These are phyloP conservation scores for Hygrophorus russula DNA, from an alignment of 768 basidiomycete species.

Conservation along the genomic window DNA sequence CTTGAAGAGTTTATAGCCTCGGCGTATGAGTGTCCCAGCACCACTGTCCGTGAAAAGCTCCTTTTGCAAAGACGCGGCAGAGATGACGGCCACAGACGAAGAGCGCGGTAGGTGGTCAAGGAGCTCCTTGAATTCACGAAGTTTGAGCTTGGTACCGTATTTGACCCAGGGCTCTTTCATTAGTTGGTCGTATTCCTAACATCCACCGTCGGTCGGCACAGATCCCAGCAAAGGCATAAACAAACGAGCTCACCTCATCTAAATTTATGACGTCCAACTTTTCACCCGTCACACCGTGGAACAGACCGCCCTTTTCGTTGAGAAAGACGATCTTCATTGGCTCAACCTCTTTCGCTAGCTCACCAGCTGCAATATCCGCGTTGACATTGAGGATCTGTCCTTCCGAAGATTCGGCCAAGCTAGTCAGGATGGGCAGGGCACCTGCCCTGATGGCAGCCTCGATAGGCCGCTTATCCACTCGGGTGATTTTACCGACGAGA, in stretches of 20 bases:
- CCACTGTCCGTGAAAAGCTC: slow-evolving; percentile 98
- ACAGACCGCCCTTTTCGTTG: slow-evolving; percentile 97
- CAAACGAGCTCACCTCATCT: slow-evolving; percentile 59
- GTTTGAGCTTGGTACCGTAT: slow-evolving; percentile 96
- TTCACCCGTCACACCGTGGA: slow-evolving; percentile 95
- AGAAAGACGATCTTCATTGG: slow-evolving; percentile 98
- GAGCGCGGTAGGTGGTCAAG: slow-evolving; percentile 96
- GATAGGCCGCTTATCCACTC: slow-evolving; percentile 90
- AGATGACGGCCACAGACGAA: slow-evolving; percentile 97
- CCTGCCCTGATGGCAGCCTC: slow-evolving; percentile 96
- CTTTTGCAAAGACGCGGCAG: slow-evolving; percentile 83
- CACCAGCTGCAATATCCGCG: slow-evolving; percentile 96
- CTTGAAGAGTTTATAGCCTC: slow-evolving; percentile 97
- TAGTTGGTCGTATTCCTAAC: slow-evolving; percentile 88
- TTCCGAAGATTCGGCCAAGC: slow-evolving; percentile 85
- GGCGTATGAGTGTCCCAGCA: slow-evolving; percentile 94
- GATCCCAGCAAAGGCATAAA: not conserved
- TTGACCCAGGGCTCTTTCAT: slow-evolving; percentile 99
- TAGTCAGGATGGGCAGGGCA: slow-evolving; percentile 90
- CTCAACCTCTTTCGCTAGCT: slow-evolving; percentile 94
- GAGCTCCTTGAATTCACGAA: slow-evolving; percentile 98
- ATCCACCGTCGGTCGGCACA: slow-evolving; percentile 1
- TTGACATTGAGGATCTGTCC: slow-evolving; percentile 99
- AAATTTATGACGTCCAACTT: slow-evolving; percentile 95
- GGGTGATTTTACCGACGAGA: slow-evolving; percentile 90